Percentiles rank a stretch among this genome's conserved stretches.
Evolutionary conservation across 1,284 basidiomycete genomes (phyloP).

Genomic region (Hymenochaete sp.): DNA sequence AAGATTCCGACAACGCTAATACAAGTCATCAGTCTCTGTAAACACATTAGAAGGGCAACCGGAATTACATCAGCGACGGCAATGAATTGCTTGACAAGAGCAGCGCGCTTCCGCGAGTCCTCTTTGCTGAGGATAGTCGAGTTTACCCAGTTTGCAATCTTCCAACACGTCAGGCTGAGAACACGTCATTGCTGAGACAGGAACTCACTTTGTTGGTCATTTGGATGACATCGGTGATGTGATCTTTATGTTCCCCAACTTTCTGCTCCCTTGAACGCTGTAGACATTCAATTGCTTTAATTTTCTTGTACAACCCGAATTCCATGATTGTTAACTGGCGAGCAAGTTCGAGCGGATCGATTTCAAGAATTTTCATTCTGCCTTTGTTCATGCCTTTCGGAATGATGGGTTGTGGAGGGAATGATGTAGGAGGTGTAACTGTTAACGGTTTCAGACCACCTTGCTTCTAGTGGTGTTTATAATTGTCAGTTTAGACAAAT

Average conservation of each 20-base stretch:
- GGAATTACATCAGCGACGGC: constrained; percentile 81
- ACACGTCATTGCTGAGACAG: not conserved
- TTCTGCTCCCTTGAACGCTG: constrained; percentile 70
- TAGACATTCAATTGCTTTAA: constrained; percentile 88
- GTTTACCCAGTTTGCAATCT: constrained; percentile 94
- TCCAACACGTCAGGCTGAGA: not conserved
- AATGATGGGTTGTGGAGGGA: constrained; percentile 60
- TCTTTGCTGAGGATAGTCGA: constrained; percentile 81
- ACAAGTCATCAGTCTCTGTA: too few species aligned
- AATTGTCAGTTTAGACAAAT: not conserved
- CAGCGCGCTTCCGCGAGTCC: constrained; percentile 79
- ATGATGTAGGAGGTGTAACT: constrained; percentile 20
- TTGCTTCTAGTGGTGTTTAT: constrained; percentile 12
- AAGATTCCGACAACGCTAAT: constrained; percentile 77
- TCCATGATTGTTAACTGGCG: constrained; percentile 94
- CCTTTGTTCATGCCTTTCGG: constrained; percentile 54
- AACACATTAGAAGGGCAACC: constrained; percentile 4
- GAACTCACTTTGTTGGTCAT: constrained; percentile 73
- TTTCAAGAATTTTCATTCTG: constrained; percentile 78
- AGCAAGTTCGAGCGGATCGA: constrained; percentile 87
- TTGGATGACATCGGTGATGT: constrained; percentile 86
- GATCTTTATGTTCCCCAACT: constrained; percentile 60
- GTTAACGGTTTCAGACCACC: constrained; percentile 14
- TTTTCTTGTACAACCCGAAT: constrained; percentile 78
- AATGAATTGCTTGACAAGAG: constrained; percentile 87